Conservation (phyloP, 1,284 basidiomycete species). For the Ustilago bromivora region DNA sequence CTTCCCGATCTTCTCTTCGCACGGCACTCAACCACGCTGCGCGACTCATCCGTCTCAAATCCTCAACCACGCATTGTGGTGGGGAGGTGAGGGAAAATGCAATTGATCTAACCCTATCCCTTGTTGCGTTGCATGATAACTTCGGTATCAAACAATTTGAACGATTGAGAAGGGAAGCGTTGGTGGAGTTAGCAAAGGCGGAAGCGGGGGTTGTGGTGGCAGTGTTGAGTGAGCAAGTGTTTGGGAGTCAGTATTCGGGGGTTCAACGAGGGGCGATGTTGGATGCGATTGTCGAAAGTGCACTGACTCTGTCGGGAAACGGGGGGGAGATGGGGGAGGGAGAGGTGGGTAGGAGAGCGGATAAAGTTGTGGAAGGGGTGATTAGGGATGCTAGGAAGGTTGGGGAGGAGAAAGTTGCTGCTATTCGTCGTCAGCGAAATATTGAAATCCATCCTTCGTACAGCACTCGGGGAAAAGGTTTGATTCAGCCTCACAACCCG, state of each 20-base stretch:
- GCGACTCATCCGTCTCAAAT: constrained; percentile 55
- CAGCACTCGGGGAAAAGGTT: background rate
- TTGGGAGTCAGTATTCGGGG: constrained; percentile 88
- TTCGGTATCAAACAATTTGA: constrained; percentile 85
- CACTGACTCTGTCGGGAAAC: constrained; percentile 79
- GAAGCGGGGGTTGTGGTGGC: constrained; percentile 79
- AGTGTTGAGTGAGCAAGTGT: constrained; percentile 86
- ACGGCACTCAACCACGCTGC: constrained; percentile 49
- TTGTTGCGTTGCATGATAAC: constrained; percentile 83
- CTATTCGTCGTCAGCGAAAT: constrained; percentile 20
- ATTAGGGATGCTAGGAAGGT: constrained; percentile 14
- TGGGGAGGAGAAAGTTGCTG: constrained; percentile 45
- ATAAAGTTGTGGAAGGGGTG: constrained; percentile 13
- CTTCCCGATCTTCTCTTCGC: constrained; percentile 30
- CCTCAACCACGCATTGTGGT: constrained; percentile 14
- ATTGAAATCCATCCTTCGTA: background rate
- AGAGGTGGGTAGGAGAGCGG: constrained; percentile 11
- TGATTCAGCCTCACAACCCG: background rate
- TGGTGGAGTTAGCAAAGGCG: constrained; percentile 83
- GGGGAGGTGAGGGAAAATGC: constrained; percentile 82
- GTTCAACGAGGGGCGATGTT: constrained; percentile 86
- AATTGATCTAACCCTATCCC: constrained; percentile 80
- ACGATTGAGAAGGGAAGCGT: constrained; percentile 79
- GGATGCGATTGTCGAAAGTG: constrained; percentile 84
- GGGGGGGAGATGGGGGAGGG: background rate